A percentile compares a stretch with the other conserved stretches of the same genome.
These are phyloP conservation scores for Akanthomyces muscarius DNA, from an alignment of 2,329 filamentous ascomycete species.

Conservation along the genomic window DNA sequence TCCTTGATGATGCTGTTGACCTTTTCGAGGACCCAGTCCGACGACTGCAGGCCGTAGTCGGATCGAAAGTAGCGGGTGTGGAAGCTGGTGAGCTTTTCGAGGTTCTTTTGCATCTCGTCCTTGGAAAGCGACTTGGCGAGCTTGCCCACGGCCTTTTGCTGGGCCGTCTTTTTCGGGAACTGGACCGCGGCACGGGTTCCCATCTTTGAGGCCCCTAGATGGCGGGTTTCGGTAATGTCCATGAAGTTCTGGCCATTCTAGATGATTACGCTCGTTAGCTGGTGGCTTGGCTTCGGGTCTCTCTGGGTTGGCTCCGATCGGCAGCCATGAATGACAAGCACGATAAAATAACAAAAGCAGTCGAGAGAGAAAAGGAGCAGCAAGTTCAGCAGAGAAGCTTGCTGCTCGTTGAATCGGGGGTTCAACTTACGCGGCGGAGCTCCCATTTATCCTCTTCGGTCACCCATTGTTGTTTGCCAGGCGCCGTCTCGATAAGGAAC, in stretches of 20 bases:
- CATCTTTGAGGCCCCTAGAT: constrained; percentile 47
- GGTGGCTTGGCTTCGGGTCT: neutral
- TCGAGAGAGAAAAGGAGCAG: no score
- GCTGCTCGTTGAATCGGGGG: no score
- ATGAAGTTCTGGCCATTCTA: constrained; percentile 82
- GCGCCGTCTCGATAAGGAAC: constrained; percentile 79
- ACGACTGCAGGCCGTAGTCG: constrained; percentile 74
- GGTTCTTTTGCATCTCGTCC: constrained; percentile 69
- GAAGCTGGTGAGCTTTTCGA: constrained; percentile 75
- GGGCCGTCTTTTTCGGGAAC: constrained; percentile 63
- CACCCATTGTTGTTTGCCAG: constrained; percentile 78
- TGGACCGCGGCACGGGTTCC: constrained; percentile 37
- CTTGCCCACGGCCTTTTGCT: constrained; percentile 62
- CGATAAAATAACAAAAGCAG: no score
- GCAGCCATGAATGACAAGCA: no score
- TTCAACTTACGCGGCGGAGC: constrained; percentile 64
- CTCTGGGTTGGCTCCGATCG: no score
- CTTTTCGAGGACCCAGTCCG: constrained; percentile 76
- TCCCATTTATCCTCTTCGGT: constrained; percentile 96
- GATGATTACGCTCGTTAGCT: neutral
- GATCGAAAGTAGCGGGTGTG: constrained; percentile 81
- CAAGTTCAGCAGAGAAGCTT: no score
- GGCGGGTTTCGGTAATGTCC: constrained; percentile 77
- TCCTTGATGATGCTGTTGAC: constrained; percentile 68
- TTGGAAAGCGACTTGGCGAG: constrained; percentile 69